These are phyloP conservation scores for Inga leiocalycina DNA, from an alignment of 306 rosid genomes.

Conservation along the genomic window DNA sequence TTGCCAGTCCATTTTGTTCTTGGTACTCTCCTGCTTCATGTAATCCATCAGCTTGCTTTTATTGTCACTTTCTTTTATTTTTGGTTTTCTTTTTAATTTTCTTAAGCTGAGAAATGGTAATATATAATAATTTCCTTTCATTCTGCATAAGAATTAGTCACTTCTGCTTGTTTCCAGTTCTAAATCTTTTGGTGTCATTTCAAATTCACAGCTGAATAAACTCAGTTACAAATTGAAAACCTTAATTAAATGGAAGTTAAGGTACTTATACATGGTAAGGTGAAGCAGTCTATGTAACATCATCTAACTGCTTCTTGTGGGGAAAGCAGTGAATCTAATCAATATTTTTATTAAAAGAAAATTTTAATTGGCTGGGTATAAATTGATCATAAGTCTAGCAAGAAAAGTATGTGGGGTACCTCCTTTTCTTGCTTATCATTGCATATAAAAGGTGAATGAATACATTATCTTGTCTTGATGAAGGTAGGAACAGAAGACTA, in stretches of 20 bases:
- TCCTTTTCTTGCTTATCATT: constrained; percentile 15
- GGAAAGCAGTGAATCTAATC: neutral
- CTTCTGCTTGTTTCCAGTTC: neutral
- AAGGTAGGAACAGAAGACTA: constrained; percentile 84
- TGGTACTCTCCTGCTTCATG: constrained; percentile 53
- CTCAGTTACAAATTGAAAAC: neutral
- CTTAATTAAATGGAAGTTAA: no score
- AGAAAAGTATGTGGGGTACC: neutral
- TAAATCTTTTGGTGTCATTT: neutral
- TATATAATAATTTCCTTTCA: constrained; percentile 23
- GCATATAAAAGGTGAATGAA: constrained; percentile 27
- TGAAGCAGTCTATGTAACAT: neutral
- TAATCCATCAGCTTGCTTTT: constrained; percentile 23
- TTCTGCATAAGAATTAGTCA: neutral
- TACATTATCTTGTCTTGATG: constrained; percentile 30
- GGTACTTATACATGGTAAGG: neutral
- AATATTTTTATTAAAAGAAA: no score
- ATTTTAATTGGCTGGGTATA: neutral
- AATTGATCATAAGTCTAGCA: neutral
- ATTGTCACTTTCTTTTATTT: neutral
- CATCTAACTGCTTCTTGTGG: neutral
- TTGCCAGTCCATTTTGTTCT: constrained; percentile 93
- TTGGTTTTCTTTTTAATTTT: neutral
- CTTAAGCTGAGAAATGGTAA: neutral
- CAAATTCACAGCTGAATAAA: neutral